Conservation (phyloP, 331 rosid species). For the Acacia concinna region DNA sequence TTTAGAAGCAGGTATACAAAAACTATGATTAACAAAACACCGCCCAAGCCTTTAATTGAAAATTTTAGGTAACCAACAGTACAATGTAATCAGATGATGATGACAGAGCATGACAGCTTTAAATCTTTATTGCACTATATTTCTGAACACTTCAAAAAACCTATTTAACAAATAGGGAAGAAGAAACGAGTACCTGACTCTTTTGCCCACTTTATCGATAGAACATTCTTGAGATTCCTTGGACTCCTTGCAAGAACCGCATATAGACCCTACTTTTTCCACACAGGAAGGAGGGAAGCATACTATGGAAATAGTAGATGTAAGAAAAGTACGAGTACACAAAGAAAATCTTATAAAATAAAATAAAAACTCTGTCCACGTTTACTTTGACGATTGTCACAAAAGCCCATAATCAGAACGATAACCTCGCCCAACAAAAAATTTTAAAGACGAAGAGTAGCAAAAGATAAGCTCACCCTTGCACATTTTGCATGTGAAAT, state of each 20-base stretch:
- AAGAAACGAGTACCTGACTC: slow-evolving; percentile 56
- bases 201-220: slow-evolving; percentile 40
- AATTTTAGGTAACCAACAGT: not conserved
- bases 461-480: slow-evolving; percentile 58
- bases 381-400: not conserved
- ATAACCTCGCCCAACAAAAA: slow-evolving; percentile 12
- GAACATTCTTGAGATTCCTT: slow-evolving; percentile 48
- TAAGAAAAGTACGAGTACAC: slow-evolving; percentile 25
- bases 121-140: not conserved
- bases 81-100: not conserved
- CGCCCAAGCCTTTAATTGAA: slow-evolving; percentile 13
- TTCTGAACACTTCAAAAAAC: not conserved
- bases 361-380: not conserved
- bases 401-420: slow-evolving; percentile 9
- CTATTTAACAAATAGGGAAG: not conserved
- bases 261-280: slow-evolving; percentile 63
- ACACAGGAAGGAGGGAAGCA: slow-evolving; percentile 74
- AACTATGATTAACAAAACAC: slow-evolving; percentile 5
- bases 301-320: slow-evolving; percentile 37
- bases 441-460: not conserved
- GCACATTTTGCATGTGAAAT: slow-evolving; percentile 82
- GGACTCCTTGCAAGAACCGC: slow-evolving; percentile 72
- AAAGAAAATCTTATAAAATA: slow-evolving; percentile 18
- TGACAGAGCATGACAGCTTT: not conserved
- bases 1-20: not conserved